Base-by-base conservation (phyloP, 495 filamentous ascomycete species). In the Daldinia bambusicola region DNA sequence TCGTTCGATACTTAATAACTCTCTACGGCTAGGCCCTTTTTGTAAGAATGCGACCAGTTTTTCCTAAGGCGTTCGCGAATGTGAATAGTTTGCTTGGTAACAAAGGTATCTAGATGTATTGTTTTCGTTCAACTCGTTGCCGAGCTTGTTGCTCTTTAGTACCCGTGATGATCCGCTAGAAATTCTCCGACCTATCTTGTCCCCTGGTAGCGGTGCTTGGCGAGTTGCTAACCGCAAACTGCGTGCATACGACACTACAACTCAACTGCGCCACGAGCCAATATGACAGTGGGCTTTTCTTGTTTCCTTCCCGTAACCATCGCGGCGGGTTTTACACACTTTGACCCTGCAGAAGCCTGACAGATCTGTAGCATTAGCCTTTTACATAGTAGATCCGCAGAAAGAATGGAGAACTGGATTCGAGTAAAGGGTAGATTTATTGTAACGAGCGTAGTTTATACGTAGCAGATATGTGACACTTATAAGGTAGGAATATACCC, bases 151-250 rank as follows among this genome's bases (percentile, higher is more conserved):
- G 41, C 51, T 61, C 63, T 67, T 60, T 22, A 53, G 32, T 64
- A 45, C 69, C 52, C 52, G 55, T 60, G 64, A 13, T 61, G 63
- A 72, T 66, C 69, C 55, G 53, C 58, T 38, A 56, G 50, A 72
- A 67, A 72, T 61, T 72, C 61, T 67, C 64, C 70, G 63, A 67
- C 32, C 45, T 37, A 43, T 56, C 63, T 52, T 52, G 34, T 63
- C 30, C 57, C 58, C 31, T 41, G 69, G 67, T 61, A 63, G 48
- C 55, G 61, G 22, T 30, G 60, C 50, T 43, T 64, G 45, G 55
- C n/a, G 30, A 60, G 13, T 18, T 55, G 52, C 26, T 61, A 14
- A 40, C 32, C 30, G 55, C 10, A 7, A 63, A 26, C 37, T 57
- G 36, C 14, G 31, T 60, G 43, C 8, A 18, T 30, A 53, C 10